Conservation (phyloP, 805 yeast species). For the Suhomyces xylopsoci region DNA sequence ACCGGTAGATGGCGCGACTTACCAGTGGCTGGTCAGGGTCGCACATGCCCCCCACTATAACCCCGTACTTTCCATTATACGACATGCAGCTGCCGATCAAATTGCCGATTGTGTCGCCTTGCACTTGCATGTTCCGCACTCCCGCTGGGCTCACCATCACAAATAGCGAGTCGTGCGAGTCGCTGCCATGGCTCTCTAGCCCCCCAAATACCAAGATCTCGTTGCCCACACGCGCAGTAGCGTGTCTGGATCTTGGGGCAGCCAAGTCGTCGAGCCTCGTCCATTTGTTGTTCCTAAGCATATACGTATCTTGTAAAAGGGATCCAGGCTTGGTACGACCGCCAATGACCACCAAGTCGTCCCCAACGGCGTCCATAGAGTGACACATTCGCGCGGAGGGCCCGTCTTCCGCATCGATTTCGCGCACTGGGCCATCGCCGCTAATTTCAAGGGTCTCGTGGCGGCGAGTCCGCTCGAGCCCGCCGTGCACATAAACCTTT, state of each 20-base stretch:
- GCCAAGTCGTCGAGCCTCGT: slow-evolving; percentile 34
- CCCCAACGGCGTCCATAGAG: slow-evolving; percentile 36
- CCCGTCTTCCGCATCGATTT: slow-evolving; percentile 1
- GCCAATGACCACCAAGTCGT: slow-evolving; percentile 47
- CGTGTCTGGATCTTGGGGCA: slow-evolving; percentile 49
- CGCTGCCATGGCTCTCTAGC: slow-evolving; percentile 1
- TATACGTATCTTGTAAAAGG: slow-evolving; percentile 33
- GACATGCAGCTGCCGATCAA: slow-evolving; percentile 36
- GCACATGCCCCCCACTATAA: slow-evolving; percentile 48
- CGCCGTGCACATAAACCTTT: slow-evolving; percentile 37
- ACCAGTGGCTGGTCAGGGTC: slow-evolving; percentile 26
- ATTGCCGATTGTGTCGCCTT: slow-evolving; percentile 18
- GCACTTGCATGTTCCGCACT: slow-evolving; percentile 15
- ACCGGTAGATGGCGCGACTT: slow-evolving; percentile 32
- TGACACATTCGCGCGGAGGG: slow-evolving; percentile 58
- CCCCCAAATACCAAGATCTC: slow-evolving; percentile 55
- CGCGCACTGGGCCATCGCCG: background rate
- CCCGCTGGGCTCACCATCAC: slow-evolving; percentile 17
- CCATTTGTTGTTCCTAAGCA: slow-evolving; percentile 37
- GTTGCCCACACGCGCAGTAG: slow-evolving; percentile 26
- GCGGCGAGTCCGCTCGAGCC: slow-evolving; percentile 32
- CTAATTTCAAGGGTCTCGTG: slow-evolving; percentile 1
- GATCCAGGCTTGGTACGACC: slow-evolving; percentile 65
- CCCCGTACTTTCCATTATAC: slow-evolving; percentile 34
- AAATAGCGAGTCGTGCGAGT: slow-evolving; percentile 8